Evolutionary conservation across 345 rosid species (phyloP), one percentile per base, ranked within the genome.

Genomic region (Eucalyptus curtisii): DNA sequence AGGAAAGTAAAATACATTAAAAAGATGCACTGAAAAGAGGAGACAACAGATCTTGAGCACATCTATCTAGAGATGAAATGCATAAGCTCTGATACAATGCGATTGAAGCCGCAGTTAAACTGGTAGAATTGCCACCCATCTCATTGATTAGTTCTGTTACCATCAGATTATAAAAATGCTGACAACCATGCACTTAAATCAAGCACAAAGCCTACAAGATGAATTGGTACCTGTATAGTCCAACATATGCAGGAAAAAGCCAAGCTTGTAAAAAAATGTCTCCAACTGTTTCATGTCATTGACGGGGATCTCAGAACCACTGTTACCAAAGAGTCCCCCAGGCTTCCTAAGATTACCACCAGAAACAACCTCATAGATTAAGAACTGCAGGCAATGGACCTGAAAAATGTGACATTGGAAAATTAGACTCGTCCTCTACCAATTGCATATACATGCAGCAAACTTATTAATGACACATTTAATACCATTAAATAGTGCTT

Each of bases 331-430:
- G 86, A 98, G 97, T 27, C 99, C 99, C 85, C 99, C 99, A 64
- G 99, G 99, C 91, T 95, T 97, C 93, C 99, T 94, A 87, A 97
- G 97, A 95, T 98, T 97, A 88, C 99, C 99, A 88, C 99, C 99
- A 92, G 99, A 98, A 15, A 98, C 99, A 90, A 97, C 98, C 92
- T 98, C 99, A 91, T 97, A 98, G 85, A 98, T 98, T 88, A 98
- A 91, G 92, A 97, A 98, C 89, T 98, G 99, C 95, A 98, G 94
- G 92, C 99, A 98, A 90, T 97, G 99, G 86, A 98, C 97, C 99
- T 98, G 93, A 89, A 91, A 90, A 47, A 91, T 1, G 33, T 64
- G 59, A 10, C 76, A 50, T 84, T 6, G 27, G 86, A 44, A 76
- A 76, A 76, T 76, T 76, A 76, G 40, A 33, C 42, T 61, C 24